Conservation (phyloP, 768 basidiomycete genomes). For the Lactarius tabidus region DNA sequence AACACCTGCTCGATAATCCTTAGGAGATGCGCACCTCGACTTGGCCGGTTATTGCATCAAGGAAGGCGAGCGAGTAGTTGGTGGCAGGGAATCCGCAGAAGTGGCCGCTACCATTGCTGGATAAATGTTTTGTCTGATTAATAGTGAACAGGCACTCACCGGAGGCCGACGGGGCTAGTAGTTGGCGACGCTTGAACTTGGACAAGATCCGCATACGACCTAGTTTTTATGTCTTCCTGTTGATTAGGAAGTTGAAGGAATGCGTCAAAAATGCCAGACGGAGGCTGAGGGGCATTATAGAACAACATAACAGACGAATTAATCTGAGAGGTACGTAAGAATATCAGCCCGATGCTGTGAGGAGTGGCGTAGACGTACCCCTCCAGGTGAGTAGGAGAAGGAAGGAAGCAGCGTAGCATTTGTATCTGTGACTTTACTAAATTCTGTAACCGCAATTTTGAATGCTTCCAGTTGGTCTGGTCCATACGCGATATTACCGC, state of each 20-base stretch:
- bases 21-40: neutral
- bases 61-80: neutral
- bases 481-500: neutral
- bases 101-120: neutral
- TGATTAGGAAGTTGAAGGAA: constrained; percentile 40
- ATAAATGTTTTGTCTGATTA: neutral
- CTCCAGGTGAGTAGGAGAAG: constrained; percentile 29
- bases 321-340: constrained; percentile 22
- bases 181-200: neutral
- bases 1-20: neutral
- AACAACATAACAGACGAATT: constrained; percentile 34
- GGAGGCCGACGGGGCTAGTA: neutral
- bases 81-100: neutral
- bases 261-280: constrained; percentile 43
- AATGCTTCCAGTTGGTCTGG: neutral
- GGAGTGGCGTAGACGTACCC: constrained; percentile 31
- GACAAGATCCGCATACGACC: constrained; percentile 33
- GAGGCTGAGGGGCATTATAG: constrained; percentile 49
- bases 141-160: neutral
- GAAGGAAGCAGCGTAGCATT: neutral
- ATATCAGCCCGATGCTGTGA: constrained; percentile 34
- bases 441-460: neutral
- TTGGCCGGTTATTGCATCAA: neutral
- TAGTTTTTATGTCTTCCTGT: constrained; percentile 34
- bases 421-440: neutral